Base-by-base conservation (phyloP, 768 basidiomycete genomes). In the Suillus clintonianus region DNA sequence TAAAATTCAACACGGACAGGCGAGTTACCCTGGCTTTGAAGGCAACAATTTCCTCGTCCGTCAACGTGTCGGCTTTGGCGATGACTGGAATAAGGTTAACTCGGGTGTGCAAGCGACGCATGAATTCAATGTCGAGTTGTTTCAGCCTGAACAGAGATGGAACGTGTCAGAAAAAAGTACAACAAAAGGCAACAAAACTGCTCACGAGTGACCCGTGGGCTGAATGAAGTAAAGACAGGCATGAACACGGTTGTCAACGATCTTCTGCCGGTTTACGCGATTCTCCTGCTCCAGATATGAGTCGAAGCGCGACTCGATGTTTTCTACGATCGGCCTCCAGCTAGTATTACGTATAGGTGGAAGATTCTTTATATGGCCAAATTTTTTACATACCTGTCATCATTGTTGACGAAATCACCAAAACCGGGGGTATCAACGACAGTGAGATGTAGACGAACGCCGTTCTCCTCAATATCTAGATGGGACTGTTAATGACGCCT, bases 161-260 rank as follows among this genome's bases (percentile, higher is more conserved):
- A 30, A 41, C 63, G n/a, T 34, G 56, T 63, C 41, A 13, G 22
- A 0, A 7, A 15, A 9, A n/a, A 19, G 30, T 37, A 37, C 15
- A 42, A 7, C 8, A 9, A 9, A 39, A 27, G 17, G 8, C 39
- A 14, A 55, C 0, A 11, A 15, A 64, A 61, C 39, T 61, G 80
- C 94, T 81, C 76, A 97, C 94, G 96, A 90, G 77, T 99, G 97
- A 64, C 97, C 97, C 2, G 97, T 99, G 41, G 97, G 95, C 74
- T 99, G 95, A 68, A 99, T 96, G 77, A 99, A 99, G 83, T 99
- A 99, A 62, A 99, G 84, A 78, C 97, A 99, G 17, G 97, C 97
- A 76, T 99, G 97, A 47, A 99, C 92, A 54, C 97, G 90, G 81
- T 98, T 98, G 82, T 99, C 97, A 56, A 91, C 87, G 65, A 97